Percentiles rank a stretch among this genome's conserved stretches.
These are phyloP conservation scores for Claviceps sp. DNA, from an alignment of 2,329 filamentous ascomycete species.

Conservation along the genomic window DNA sequence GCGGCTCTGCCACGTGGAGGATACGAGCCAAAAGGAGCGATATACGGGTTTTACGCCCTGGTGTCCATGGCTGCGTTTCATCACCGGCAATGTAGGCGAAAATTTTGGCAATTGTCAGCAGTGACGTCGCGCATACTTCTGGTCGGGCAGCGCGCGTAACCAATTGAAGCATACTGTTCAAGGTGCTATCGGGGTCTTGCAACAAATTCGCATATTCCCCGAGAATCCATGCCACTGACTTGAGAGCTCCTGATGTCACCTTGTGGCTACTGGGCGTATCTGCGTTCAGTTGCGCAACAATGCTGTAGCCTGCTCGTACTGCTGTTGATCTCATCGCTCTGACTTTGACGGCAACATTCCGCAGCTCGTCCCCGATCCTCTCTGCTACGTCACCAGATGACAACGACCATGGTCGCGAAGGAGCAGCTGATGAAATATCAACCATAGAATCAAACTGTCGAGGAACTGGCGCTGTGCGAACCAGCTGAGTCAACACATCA, in stretches of 20 bases:
- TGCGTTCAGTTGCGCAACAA: conserved; percentile 45
- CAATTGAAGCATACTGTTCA: conserved; percentile 61
- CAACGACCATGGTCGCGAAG: conserved; percentile 7
- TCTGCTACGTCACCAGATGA: conserved; percentile 40
- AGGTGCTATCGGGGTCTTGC: conserved; percentile 52
- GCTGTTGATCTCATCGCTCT: conserved; percentile 67
- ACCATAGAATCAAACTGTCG: conserved; percentile 24
- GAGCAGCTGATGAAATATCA: conserved; percentile 15
- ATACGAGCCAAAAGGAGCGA: conserved; percentile 70
- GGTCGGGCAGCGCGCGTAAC: conserved; percentile 43
- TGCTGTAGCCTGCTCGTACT: conserved; percentile 69
- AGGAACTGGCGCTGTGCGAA: conserved; percentile 52
- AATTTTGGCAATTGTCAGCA: conserved; percentile 79
- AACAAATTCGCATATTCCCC: conserved; percentile 77
- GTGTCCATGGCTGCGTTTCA: conserved; percentile 53
- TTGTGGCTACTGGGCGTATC: conserved; percentile 41
- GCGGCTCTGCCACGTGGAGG: conserved; percentile 65
- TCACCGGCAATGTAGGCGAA: conserved; percentile 60
- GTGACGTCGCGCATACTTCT: conserved; percentile 58
- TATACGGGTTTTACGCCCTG: conserved; percentile 58
- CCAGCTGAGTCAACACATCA: conserved; percentile 72
- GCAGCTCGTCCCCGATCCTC: conserved; percentile 69
- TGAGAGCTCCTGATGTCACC: conserved; percentile 52
- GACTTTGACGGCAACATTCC: conserved; percentile 86
- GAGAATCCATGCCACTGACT: conserved; percentile 68